A percentile compares a stretch with the other conserved stretches of the same genome.
Conservation (phyloP, 2,329 filamentous ascomycete genomes). For the Cryphonectria nitschkei region DNA sequence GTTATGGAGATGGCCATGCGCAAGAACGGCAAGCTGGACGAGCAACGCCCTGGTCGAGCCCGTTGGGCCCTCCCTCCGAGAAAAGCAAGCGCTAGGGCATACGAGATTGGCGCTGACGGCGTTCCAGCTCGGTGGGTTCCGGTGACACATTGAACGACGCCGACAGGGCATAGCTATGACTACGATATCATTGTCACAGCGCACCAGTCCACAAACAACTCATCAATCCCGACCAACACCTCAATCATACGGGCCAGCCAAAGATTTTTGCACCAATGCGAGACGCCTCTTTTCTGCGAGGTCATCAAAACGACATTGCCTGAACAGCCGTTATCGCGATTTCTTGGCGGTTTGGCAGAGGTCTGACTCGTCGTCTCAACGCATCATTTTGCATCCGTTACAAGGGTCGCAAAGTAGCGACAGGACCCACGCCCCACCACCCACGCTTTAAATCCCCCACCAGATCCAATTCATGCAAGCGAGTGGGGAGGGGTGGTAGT, state of each 20-base stretch:
- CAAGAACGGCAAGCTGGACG: conserved; percentile 66
- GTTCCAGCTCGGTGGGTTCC: conserved; percentile 62
- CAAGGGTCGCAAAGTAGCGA: conserved; percentile 15
- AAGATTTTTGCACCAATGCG: conserved; percentile 10
- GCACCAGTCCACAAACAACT: not conserved
- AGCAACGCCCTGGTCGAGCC: conserved; percentile 68
- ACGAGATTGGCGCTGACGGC: conserved; percentile 61
- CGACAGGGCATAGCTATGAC: not conserved
- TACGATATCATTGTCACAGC: not conserved
- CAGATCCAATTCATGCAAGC: conserved; percentile 21
- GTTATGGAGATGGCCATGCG: conserved; percentile 77
- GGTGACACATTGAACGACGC: conserved; percentile 17
- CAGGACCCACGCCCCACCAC: conserved; percentile 20
- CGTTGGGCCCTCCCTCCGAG: conserved; percentile 70
- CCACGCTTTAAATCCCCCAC: conserved; percentile 19
- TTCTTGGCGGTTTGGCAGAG: not conserved
- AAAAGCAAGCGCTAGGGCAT: conserved; percentile 55
- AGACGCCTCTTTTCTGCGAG: conserved; percentile 15
- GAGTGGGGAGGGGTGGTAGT: conserved; percentile 4
- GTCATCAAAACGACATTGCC: not conserved
- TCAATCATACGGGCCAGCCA: not conserved
- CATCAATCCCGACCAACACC: conserved; percentile 7
- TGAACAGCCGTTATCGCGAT: conserved; percentile 24
- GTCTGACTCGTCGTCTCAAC: conserved; percentile 25
- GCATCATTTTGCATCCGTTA: conserved; percentile 26